Evolutionary conservation across 176 grass and related monocot species (phyloP), one percentile per base, ranked within the genome.

Genomic region (Rhynchospora tenuis): DNA sequence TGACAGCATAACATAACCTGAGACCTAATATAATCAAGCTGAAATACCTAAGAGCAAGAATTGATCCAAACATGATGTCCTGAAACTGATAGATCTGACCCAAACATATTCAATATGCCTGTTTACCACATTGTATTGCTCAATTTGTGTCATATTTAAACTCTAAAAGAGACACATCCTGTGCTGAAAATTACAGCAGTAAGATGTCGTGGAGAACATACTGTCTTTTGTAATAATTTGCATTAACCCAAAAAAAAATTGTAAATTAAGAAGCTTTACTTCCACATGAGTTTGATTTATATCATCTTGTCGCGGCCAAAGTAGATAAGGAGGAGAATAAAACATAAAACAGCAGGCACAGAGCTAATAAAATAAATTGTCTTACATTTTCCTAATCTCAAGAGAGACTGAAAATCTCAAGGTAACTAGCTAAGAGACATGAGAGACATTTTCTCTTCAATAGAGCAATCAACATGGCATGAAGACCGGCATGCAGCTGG

Each of bases 381-480:
- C 54, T 77, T 22, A 27, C 6, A n/a, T 83, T 86, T 15, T n/a
- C n/a, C n/a, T n/a, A n/a, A n/a, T n/a, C n/a, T n/a, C n/a, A 45
- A 4, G 10, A 48, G 8, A 83, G 60, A 33, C 0, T 43, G 46
- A 1, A 33, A 4, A 16, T 46, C 33, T 10, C 17, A 61, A 75
- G 84, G 42, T 94, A 88, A 93, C 20, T 86, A 79, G 28, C 84
- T 50, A 56, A 95, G 82, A 31, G 89, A 89, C 11, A 99, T 73
- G 52, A 95, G 86, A 12, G 90, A 87, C 89, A 95, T 81, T 64
- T 91, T 85, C 80, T 93, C 96, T 10, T 98, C 91, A 23, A 98
- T 72, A 22, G 86, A 84, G 88, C 93, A 95, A 67, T 95, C 93
- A 8, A 89, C 84, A 83, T 95, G 96, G 86, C 96, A 98, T 2